phyloP scores from a whole-genome alignment of 495 filamentous ascomycete genomes.

The Trypethelium eluteriae region DNA sequence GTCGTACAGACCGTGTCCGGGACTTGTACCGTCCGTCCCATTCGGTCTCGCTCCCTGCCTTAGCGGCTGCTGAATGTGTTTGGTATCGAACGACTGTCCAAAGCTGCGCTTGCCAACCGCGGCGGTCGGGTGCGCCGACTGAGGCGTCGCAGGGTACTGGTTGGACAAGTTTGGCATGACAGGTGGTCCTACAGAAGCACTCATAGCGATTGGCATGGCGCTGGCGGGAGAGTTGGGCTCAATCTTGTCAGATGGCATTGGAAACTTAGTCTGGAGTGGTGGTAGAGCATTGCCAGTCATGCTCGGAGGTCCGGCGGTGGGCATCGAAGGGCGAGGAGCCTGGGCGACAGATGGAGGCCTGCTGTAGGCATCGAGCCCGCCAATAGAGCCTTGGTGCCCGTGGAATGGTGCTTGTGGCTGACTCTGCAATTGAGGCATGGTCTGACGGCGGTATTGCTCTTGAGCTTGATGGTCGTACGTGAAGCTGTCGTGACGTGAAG shows the following conservation, averaged over 20 bases:
- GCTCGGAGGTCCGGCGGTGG: conserved; percentile 8
- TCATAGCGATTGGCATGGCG: not conserved
- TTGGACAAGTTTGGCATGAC: conserved; percentile 4
- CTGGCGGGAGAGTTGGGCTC: conserved; percentile 22
- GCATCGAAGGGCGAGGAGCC: not conserved
- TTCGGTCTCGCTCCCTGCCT: conserved; percentile 32
- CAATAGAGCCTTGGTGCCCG: conserved; percentile 12
- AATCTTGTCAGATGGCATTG: conserved; percentile 17
- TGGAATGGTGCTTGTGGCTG: conserved; percentile 13
- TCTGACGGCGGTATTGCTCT: conserved; percentile 13
- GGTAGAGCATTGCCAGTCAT: conserved; percentile 25
- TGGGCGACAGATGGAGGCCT: conserved; percentile 7
- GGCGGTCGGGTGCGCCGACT: conserved; percentile 14
- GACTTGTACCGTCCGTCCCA: conserved; percentile 3
- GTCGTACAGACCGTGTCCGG: conserved; percentile 13
- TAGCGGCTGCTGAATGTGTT: conserved; percentile 30
- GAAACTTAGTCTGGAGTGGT: conserved; percentile 25
- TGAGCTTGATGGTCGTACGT: conserved; percentile 15
- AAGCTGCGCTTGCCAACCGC: conserved; percentile 31
- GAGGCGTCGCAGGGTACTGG: conserved; percentile 12
- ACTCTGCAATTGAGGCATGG: conserved; percentile 13
- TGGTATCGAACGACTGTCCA: conserved; percentile 28
- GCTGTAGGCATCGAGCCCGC: not conserved
- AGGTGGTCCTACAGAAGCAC: conserved; percentile 6
- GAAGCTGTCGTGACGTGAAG: conserved; percentile 17